Percentiles rank a stretch among this genome's conserved stretches.
These are phyloP conservation scores for Omphalotus olearius DNA, from an alignment of 1,284 basidiomycete species.

Conservation along the genomic window DNA sequence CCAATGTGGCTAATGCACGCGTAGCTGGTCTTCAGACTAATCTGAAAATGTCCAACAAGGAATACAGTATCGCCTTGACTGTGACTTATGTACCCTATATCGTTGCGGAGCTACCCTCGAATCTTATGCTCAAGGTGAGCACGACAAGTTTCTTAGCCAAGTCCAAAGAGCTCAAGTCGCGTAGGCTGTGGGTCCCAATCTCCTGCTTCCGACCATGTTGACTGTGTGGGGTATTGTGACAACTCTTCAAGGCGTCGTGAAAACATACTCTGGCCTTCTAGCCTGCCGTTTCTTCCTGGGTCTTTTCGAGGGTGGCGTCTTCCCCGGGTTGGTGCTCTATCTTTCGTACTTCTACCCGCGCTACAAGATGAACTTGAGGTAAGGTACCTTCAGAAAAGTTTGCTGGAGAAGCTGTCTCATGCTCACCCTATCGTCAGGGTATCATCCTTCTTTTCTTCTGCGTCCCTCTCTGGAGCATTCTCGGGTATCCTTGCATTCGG, in stretches of 20 bases:
- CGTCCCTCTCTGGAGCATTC: conserved; percentile 62
- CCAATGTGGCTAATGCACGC: conserved; percentile 56
- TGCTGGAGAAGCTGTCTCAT: no score
- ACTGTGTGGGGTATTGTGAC: conserved; percentile 55
- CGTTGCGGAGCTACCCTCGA: conserved; percentile 54
- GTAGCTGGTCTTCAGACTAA: conserved; percentile 54
- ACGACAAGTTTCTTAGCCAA: background rate
- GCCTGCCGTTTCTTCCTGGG: conserved; percentile 65
- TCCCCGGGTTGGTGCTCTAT: conserved; percentile 57
- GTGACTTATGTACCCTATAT: conserved; percentile 58
- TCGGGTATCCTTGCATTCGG: conserved; percentile 59
- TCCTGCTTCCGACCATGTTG: conserved; percentile 52
- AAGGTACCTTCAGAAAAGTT: conserved; percentile 14
- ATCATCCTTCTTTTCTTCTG: conserved; percentile 52
- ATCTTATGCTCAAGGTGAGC: conserved; percentile 48
- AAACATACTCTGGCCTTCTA: conserved; percentile 47
- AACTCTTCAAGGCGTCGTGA: conserved; percentile 53
- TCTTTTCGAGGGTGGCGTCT: conserved; percentile 57
- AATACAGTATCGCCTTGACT: conserved; percentile 51
- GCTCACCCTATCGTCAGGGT: conserved; percentile 29
- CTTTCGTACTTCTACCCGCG: conserved; percentile 57
- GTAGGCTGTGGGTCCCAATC: conserved; percentile 51
- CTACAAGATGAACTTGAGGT: conserved; percentile 51
- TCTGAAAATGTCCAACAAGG: conserved; percentile 45
- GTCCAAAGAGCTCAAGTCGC: background rate